phyloP scores from a whole-genome alignment of 441 rosid genomes.

The Pelargonium australe region DNA sequence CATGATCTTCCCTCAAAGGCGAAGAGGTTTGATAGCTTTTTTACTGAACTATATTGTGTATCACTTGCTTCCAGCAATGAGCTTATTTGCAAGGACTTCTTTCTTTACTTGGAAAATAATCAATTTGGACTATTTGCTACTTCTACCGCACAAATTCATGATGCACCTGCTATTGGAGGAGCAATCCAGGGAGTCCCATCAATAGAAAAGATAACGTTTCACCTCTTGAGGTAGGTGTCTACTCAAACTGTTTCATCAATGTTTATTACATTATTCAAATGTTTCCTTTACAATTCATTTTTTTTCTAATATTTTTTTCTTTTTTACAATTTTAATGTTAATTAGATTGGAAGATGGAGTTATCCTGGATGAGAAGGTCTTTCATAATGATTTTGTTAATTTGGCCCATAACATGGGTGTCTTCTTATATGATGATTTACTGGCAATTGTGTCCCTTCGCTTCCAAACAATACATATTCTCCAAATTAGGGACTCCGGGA shows the following conservation, averaged over 20 bases:
- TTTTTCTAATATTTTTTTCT: slow-evolving; percentile 7
- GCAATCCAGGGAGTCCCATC: slow-evolving; percentile 83
- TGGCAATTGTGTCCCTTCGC: slow-evolving; percentile 78
- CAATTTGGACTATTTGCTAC: slow-evolving; percentile 89
- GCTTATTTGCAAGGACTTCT: slow-evolving; percentile 86
- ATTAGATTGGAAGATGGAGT: slow-evolving; percentile 79
- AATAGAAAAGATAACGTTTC: slow-evolving; percentile 76
- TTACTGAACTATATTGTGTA: slow-evolving; percentile 60
- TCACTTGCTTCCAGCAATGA: slow-evolving; percentile 79
- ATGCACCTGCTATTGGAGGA: slow-evolving; percentile 56
- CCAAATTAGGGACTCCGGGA: slow-evolving; percentile 86
- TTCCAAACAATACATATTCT: slow-evolving; percentile 82
- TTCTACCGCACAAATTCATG: slow-evolving; percentile 81
- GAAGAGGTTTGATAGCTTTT: slow-evolving; percentile 76
- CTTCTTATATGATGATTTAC: slow-evolving; percentile 80
- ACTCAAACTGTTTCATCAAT: not conserved
- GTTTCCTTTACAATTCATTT: slow-evolving; percentile 6
- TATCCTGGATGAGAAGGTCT: slow-evolving; percentile 71
- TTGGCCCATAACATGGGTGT: slow-evolving; percentile 72
- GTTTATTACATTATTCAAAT: not conserved
- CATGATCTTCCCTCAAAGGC: slow-evolving; percentile 60
- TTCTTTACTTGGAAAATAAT: slow-evolving; percentile 54
- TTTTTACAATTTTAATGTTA: not conserved
- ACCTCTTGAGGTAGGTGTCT: slow-evolving; percentile 55
- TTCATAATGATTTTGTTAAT: slow-evolving; percentile 73